Conservation (phyloP, 169 alveolate genomes). For the Plasmodium yoelii region DNA sequence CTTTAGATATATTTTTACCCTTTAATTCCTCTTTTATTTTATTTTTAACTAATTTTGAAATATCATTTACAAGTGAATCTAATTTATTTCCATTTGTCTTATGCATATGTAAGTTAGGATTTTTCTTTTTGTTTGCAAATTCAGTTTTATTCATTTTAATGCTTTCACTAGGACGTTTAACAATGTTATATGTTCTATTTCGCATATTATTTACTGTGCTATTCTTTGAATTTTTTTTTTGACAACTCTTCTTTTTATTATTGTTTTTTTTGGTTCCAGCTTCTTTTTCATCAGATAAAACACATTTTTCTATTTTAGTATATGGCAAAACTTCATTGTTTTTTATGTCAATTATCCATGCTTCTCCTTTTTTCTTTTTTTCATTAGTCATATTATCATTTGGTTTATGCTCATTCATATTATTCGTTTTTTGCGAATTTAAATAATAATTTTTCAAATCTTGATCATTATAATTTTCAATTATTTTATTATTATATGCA, state of each 20-base stretch:
- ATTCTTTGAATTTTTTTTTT: not conserved
- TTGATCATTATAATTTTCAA: too few species aligned
- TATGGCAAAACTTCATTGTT: conserved; percentile 67
- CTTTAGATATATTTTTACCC: conserved; percentile 54
- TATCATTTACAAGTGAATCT: conserved; percentile 38
- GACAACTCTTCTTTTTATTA: not conserved
- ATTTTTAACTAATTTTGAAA: conserved; percentile 53
- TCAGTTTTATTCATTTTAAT: not conserved
- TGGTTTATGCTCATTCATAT: not conserved
- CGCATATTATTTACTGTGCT: not conserved
- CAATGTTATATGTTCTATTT: not conserved
- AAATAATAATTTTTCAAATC: not conserved
- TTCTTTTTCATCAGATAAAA: conserved; percentile 20
- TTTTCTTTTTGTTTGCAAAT: conserved; percentile 1
- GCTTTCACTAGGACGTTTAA: not conserved
- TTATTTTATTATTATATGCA: not conserved
- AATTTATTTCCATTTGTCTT: conserved; percentile 18
- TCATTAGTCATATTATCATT: not conserved
- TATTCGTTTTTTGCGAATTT: not conserved
- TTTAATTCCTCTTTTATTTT: conserved; percentile 60
- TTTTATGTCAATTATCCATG: conserved; percentile 69
- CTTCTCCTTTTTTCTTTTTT: conserved; percentile 26
- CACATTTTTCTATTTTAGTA: conserved; percentile 21
- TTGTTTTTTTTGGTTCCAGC: not conserved
- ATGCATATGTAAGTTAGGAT: not conserved